Base-by-base conservation (phyloP, 163 green algal genomes). In the Coccomyxa subellipsoidea region DNA sequence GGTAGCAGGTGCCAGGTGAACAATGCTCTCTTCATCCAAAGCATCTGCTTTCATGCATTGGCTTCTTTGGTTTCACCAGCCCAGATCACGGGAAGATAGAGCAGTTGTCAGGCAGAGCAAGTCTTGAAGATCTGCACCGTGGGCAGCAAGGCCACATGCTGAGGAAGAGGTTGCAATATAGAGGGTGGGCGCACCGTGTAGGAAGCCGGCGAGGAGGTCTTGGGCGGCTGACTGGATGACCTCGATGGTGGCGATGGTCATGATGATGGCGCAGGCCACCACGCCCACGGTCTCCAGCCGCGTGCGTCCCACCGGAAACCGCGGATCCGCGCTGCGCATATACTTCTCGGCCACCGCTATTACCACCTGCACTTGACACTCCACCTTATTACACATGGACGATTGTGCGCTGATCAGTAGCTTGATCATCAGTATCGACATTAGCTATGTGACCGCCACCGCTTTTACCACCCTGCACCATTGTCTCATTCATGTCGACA, bases 281-380 rank as follows among this genome's bases (percentile, higher is more conserved):
- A 85, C 83, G 34, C 81, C 90, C 7, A 96, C 88, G 4, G 91
- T 91, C 81, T 96, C 90, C 27, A 96, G 85, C 25, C 91, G 76
- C 0, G 89, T 89, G 53, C 92, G 87, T 0, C 92, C 92, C 0
- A 96, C 88, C 29, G 92, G 92, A 77, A 92, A 96, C 10, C 82
- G 77, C 0, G 88, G 87, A 78, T 94, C 87, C 0, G 85, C 82
- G 37, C 73, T 72, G 31, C 29, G 31, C 72, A 85, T 73, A 0
- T 84, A 77, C 53, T 66, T 79, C 39, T 82, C 79, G 8, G 81
- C 78, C 70, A 88, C 32, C 25, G 80, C 79, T 31, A 86, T 54
- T 15, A 85, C 85, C 76, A 78, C 69, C 80, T 85, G 82, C 40
- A 73, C 38, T n/a, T n/a, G n/a, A n/a, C n/a, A n/a, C n/a, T n/a